phyloP scores from a whole-genome alignment of 306 rosid genomes.

The Cicer judaicum region DNA sequence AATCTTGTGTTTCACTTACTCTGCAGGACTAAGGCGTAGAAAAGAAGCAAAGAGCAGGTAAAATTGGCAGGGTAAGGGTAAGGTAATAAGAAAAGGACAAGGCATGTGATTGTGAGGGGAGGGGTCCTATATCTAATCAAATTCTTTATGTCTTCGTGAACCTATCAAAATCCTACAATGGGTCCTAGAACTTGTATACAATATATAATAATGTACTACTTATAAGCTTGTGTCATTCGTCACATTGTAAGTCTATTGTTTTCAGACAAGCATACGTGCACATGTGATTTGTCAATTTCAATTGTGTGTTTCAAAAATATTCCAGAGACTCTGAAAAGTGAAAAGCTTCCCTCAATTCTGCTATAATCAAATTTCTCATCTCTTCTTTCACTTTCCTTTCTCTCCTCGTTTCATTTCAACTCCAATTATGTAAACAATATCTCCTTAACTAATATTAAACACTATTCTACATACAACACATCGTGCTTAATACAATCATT shows the following conservation, averaged over 20 bases:
- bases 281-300: slow-evolving; percentile 54
- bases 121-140: slow-evolving; percentile 56
- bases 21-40: slow-evolving; percentile 62
- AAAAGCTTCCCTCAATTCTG: slow-evolving; percentile 40
- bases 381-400: background rate
- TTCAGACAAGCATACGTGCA: slow-evolving; percentile 55
- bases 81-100: slow-evolving; percentile 66
- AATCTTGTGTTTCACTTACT: slow-evolving; percentile 61
- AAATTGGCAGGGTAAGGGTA: slow-evolving; percentile 53
- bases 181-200: slow-evolving; percentile 46
- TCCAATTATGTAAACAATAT: background rate
- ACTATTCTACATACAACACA: too few species aligned
- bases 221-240: slow-evolving; percentile 31
- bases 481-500: too few species aligned
- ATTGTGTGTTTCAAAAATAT: slow-evolving; percentile 47
- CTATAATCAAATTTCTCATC: slow-evolving; percentile 30
- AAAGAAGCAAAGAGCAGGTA: slow-evolving; percentile 71
- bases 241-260: slow-evolving; percentile 45
- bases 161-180: slow-evolving; percentile 38
- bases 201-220: background rate
- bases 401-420: background rate
- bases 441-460: too few species aligned
- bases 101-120: slow-evolving; percentile 42
- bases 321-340: slow-evolving; percentile 43
- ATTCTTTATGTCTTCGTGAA: slow-evolving; percentile 55